Evolutionary conservation across 768 basidiomycete species (phyloP).

Genomic region (Jaapia argillacea): DNA sequence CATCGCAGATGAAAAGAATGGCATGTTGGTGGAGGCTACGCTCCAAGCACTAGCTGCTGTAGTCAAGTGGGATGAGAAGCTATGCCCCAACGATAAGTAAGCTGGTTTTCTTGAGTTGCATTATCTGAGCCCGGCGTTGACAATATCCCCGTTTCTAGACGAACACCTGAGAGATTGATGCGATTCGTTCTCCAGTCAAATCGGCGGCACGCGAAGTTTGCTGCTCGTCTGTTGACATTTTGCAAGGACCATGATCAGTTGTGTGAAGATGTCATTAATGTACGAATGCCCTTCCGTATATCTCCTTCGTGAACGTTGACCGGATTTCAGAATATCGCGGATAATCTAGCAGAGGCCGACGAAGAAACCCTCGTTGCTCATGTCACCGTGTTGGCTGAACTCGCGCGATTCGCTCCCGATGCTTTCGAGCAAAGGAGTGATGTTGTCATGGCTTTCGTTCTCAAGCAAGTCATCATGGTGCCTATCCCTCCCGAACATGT

Average conservation of each 20-base stretch:
- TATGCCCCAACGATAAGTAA: constrained; percentile 58
- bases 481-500: constrained; percentile 37
- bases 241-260: constrained; percentile 40
- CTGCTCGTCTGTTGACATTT: constrained; percentile 62
- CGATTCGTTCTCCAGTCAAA: constrained; percentile 52
- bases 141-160: constrained; percentile 32
- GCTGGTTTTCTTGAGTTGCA: constrained; percentile 15
- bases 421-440: constrained; percentile 77
- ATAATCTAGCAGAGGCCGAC: constrained; percentile 33
- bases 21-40: constrained; percentile 46
- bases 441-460: constrained; percentile 57
- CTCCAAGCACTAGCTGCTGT: constrained; percentile 72
- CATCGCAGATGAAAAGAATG: constrained; percentile 53
- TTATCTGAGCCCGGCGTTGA: background rate
- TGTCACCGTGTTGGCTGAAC: constrained; percentile 62
- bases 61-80: constrained; percentile 44
- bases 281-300: constrained; percentile 20
- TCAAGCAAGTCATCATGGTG: constrained; percentile 62
- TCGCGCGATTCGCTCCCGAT: constrained; percentile 57
- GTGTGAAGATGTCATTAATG: constrained; percentile 54
- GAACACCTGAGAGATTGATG: constrained; percentile 53
- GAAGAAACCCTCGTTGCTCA: constrained; percentile 53
- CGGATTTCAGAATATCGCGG: constrained; percentile 43
- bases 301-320: background rate
- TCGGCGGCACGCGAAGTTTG: constrained; percentile 73